Evolutionary conservation across 2,329 filamentous ascomycete genomes (phyloP).

Genomic region (Aspergillus costaricaensis): DNA sequence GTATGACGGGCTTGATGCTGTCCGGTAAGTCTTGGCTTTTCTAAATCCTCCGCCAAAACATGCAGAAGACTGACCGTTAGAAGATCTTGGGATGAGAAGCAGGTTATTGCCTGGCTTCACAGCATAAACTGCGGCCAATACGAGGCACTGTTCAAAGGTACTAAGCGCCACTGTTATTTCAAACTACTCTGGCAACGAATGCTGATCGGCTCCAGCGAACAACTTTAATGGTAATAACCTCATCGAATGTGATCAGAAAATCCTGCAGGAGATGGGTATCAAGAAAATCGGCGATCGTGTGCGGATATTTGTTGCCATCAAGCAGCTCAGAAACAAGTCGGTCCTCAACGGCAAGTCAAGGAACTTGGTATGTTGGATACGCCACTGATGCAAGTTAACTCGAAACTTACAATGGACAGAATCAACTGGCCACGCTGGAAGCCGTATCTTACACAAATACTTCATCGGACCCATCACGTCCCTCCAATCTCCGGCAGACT

Average conservation of each 20-base stretch:
- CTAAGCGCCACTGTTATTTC: neutral
- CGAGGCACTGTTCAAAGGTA: constrained; percentile 78
- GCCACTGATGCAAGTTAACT: neutral
- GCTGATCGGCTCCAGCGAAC: constrained; percentile 59
- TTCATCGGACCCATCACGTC: constrained; percentile 66
- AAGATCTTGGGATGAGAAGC: constrained; percentile 81
- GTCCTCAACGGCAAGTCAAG: constrained; percentile 78
- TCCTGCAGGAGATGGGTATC: constrained; percentile 96
- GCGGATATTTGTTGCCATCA: constrained; percentile 81
- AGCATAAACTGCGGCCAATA: constrained; percentile 94
- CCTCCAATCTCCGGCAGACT: constrained; percentile 55
- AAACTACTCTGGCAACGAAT: constrained; percentile 20
- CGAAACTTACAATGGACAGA: constrained; percentile 53
- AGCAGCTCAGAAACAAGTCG: constrained; percentile 75
- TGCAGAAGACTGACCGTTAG: constrained; percentile 18
- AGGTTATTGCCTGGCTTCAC: constrained; percentile 85
- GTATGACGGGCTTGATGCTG: constrained; percentile 70
- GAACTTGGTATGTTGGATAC: constrained; percentile 67
- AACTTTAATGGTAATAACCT: constrained; percentile 98
- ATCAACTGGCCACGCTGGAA: constrained; percentile 81
- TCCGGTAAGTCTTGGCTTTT: constrained; percentile 56
- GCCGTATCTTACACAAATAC: constrained; percentile 57
- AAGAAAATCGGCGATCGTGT: constrained; percentile 97
- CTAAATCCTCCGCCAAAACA: neutral
- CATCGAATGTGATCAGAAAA: constrained; percentile 93